Evolutionary conservation across 768 basidiomycete species (phyloP), one percentile per base, ranked within the genome.

Genomic region (Termitomyces sp.): DNA sequence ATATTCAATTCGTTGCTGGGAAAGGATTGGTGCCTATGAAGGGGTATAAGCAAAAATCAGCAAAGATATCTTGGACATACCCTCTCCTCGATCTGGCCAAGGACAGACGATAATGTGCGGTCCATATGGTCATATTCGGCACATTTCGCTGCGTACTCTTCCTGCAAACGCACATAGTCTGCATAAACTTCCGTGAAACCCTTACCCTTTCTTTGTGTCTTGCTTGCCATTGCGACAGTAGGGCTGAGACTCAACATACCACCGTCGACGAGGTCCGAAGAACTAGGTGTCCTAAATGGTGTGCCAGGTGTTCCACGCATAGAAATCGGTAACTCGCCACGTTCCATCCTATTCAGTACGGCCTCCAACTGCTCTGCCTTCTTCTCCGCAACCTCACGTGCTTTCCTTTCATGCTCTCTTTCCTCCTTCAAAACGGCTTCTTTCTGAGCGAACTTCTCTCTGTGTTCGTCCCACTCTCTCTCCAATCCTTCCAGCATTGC

Each of bases 111-210:
- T 49, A 98, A 76, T 0, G 91, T 87, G 29, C 86, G 81, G 49
- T 92, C 89, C 82, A 98, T 87, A 47, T 91, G 84, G 61, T 86
- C 85, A 58, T 88, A 90, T 73, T 98, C 95, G 5, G 84, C 79
- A 52, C 82, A 85, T 71, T 93, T 92, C 69, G 78, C 81, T 20
- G 83, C 80, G 55, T 86, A 85, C 31, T 94, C 90, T 26, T 91
- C 90, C 68, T 97, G 88, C 41, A 95, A 79, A 54, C 84, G 82
- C 36, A 96, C 86, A 63, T 92, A 92, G 67, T 97, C 93, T 16
- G 90, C 82, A 68, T 97, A 98, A 22, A 98, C 87, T 66, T 97
- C 91, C 0, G 96, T 96, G 73, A 96, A 96, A 1, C 90, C 90
- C 78, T 90, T 91, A 29, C 91, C 92, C 27, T 78, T 82, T 69